Base-by-base conservation (phyloP, 768 basidiomycete genomes). In the Hemileccinum rubropunctum region DNA sequence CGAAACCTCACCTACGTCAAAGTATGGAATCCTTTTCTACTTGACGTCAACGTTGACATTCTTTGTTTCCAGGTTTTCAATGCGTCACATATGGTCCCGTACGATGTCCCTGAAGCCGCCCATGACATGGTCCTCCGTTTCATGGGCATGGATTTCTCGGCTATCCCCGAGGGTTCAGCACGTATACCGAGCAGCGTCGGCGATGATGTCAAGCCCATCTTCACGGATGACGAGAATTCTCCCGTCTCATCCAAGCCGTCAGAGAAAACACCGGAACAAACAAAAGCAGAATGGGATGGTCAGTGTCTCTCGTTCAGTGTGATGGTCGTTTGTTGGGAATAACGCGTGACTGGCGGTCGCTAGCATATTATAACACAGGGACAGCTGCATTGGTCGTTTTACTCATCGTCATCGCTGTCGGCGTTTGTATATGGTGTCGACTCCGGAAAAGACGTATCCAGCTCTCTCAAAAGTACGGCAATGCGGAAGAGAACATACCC, bases 81-180 rank as follows among this genome's bases (percentile, higher is more conserved):
- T 51, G 91, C 92, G 3, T 98, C 95, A 1, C 97, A 98, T 69
- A 99, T 98, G 97, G 95, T 82, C 8, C 85, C 88, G 12, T 88
- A 75, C 67, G 95, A 99, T 67, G 75, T 88, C 12, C 95, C 94
- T 0, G 79, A 90, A 45, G 82, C 86, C 17, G 76, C 95, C 4
- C 93, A 98, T 66, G 97, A 99, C 68, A 98, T 98, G 97, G 95
- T 99, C 58, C 81, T 97, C 35, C 90, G 97, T 13, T 99, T 99
- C 74, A 91, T 98, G 86, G 86, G 83, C 44, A 82, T 94, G 52
- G 87, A 98, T 72, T 90, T 95, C 59, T 79, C 86, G 21, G 77
- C 82, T 2, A 78, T 98, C 50, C 74, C 84, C 2, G 92, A 88
- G 20, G 85, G 88, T 28, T 84, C 91, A 0, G 92, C 91, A 3